A percentile compares a stretch with the other conserved stretches of the same genome.
These are phyloP conservation scores for Daldinia vernicosa DNA, from an alignment of 495 filamentous ascomycete genomes.

Conservation along the genomic window DNA sequence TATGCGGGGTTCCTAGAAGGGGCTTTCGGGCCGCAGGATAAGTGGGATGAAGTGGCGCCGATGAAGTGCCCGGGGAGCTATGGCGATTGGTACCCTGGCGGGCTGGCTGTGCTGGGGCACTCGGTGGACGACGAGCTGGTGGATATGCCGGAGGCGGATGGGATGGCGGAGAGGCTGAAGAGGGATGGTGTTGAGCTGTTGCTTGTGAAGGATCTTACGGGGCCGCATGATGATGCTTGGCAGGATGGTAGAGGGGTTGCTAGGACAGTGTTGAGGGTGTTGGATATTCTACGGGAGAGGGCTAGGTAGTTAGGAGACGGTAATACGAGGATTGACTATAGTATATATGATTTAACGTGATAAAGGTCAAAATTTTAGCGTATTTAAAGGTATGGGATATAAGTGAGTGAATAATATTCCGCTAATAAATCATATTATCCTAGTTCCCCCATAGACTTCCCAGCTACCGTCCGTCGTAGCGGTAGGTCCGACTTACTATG, in stretches of 20 bases:
- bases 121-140: conserved; percentile 67
- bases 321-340: neutral
- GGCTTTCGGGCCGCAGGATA: conserved; percentile 40
- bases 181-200: conserved; percentile 45
- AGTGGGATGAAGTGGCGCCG: conserved; percentile 45
- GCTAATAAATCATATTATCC: too few relatives aligned
- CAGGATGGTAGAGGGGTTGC: conserved; percentile 37
- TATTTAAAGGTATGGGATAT: too few relatives aligned
- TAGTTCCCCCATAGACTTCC: too few relatives aligned
- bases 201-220: conserved; percentile 59
- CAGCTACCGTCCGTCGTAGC: too few relatives aligned
- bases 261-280: conserved; percentile 23
- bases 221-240: conserved; percentile 67
- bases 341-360: neutral
- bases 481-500: too few relatives aligned
- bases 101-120: conserved; percentile 65
- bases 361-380: too few relatives aligned
- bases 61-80: conserved; percentile 44
- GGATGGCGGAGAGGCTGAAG: conserved; percentile 53
- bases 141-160: conserved; percentile 63
- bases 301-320: neutral
- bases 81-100: conserved; percentile 50
- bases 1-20: conserved; percentile 37
- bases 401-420: too few relatives aligned
- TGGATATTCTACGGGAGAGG: conserved; percentile 17